These are phyloP conservation scores for Puccinia triticina DNA, from an alignment of 1,284 basidiomycete species.

Conservation along the genomic window DNA sequence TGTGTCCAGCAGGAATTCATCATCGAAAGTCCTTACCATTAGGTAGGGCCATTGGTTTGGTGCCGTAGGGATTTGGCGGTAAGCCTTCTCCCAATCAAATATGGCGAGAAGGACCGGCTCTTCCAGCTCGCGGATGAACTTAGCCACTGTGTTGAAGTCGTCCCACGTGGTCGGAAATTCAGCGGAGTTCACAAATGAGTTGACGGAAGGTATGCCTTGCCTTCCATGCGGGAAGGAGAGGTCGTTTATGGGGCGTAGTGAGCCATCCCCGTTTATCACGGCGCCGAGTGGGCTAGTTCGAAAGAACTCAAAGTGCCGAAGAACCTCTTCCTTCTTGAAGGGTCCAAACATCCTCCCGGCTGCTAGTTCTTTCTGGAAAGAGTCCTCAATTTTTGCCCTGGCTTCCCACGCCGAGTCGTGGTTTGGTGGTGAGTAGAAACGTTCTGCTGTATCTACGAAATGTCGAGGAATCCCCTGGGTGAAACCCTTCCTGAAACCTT, in stretches of 20 bases:
- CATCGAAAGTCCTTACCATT: too few species aligned
- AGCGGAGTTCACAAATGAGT: neutral
- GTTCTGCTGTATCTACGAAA: too few species aligned
- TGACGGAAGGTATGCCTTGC: neutral
- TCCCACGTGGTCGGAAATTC: constrained; percentile 11
- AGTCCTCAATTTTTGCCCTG: neutral
- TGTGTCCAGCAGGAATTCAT: too few species aligned
- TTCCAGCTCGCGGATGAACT: neutral
- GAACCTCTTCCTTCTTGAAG: neutral
- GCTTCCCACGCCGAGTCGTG: neutral
- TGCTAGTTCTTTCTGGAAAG: neutral
- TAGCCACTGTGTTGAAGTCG: neutral
- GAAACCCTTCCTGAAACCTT: neutral
- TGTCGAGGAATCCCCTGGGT: neutral
- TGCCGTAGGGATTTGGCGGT: too few species aligned
- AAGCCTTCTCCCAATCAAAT: constrained; percentile 14
- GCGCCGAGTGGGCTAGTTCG: neutral
- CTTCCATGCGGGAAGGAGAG: neutral
- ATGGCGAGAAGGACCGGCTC: neutral
- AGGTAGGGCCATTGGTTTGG: too few species aligned
- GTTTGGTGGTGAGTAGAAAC: too few species aligned
- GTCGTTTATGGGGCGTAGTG: neutral
- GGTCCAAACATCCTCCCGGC: too few species aligned
- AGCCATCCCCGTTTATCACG: neutral
- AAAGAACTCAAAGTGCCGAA: neutral